Evolutionary conservation across 2,329 filamentous ascomycete species (phyloP), one percentile per base, ranked within the genome.

Genomic region (Falciphora oryzae): DNA sequence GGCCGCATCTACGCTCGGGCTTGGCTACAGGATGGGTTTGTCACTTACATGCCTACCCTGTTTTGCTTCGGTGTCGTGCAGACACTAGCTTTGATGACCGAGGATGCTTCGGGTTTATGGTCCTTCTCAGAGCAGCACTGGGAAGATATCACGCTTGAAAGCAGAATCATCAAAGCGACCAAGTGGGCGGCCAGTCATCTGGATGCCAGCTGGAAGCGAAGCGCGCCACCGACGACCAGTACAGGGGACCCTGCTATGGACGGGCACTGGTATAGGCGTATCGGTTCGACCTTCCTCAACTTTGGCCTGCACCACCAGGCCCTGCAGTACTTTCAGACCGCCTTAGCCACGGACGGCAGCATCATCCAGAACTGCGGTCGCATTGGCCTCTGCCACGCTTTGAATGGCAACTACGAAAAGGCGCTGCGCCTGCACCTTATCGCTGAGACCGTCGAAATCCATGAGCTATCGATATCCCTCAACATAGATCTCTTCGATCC

Each of bases 301-400:
- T 27, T 29, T 18, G 62, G 62, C 57, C 35, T 63, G 62, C 62
- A 63, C 22, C 38, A 57, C 62, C 56, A 56, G 10, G 62, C 62
- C 5, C 28, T 59, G 16, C 35, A 38, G 32, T 63, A 59, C n/a
- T 59, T 63, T 18, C 53, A 63, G 35, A 63, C 32, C n/a, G 62
- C 62, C 3, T 27, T 63, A 22, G 79, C 85, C 76, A 81, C 85
- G 69, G 67, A 68, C 8, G 74, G 77, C 63, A 84, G 84, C 69
- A 72, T 82, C 10, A 84, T 85, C 61, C 85, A 85, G 69, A 79
- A 83, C 65, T 89, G 87, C 71, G 87, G 87, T 59, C 81, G 86
- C 66, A 90, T 63, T 11, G 62, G 62, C 25, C 57, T 63, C 11
- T 63, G 86, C 28, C 62, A 59, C 29, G 35, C 62, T 22, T n/a